Evolutionary conservation across 2,329 filamentous ascomycete species (phyloP).

Genomic region (Aureobasidium sp.): DNA sequence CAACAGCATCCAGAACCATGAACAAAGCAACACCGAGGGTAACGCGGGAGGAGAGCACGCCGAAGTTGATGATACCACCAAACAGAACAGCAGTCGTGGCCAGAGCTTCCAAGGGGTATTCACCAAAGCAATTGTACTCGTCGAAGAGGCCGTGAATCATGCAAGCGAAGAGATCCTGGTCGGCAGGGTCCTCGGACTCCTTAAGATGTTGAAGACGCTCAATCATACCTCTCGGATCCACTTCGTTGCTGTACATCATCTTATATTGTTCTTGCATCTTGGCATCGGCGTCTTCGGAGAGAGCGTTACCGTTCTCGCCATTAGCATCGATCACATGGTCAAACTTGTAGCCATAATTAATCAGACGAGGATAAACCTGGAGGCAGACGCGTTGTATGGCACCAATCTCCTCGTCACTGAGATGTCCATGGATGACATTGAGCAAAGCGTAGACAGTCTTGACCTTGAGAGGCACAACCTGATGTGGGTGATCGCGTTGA

Average conservation of each 20-base stretch:
- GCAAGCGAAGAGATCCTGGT: conserved; percentile 93
- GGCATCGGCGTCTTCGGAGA: conserved; percentile 69
- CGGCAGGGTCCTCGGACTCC: conserved; percentile 68
- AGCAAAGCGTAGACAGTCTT: conserved; percentile 78
- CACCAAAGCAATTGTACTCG: conserved; percentile 89
- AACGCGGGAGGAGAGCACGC: conserved; percentile 71
- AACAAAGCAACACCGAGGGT: conserved; percentile 89
- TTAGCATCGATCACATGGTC: conserved; percentile 88
- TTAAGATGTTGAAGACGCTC: conserved; percentile 81
- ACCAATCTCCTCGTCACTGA: conserved; percentile 61
- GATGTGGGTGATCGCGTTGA: conserved; percentile 61
- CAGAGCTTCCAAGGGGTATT: conserved; percentile 91
- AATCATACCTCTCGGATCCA: conserved; percentile 78
- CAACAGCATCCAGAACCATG: conserved; percentile 95
- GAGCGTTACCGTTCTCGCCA: conserved; percentile 68
- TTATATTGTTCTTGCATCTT: conserved; percentile 98
- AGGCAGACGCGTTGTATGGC: conserved; percentile 79
- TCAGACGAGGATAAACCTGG: conserved; percentile 82
- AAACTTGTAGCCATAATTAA: conserved; percentile 73
- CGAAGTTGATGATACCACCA: conserved; percentile 90
- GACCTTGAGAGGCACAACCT: conserved; percentile 64
- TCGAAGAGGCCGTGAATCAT: conserved; percentile 99
- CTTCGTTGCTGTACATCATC: conserved; percentile 90
- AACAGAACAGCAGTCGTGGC: conserved; percentile 95
- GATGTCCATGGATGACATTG: conserved; percentile 58